Base-by-base conservation (phyloP, 148 eudicot genomes). In the Beta vulgaris region DNA sequence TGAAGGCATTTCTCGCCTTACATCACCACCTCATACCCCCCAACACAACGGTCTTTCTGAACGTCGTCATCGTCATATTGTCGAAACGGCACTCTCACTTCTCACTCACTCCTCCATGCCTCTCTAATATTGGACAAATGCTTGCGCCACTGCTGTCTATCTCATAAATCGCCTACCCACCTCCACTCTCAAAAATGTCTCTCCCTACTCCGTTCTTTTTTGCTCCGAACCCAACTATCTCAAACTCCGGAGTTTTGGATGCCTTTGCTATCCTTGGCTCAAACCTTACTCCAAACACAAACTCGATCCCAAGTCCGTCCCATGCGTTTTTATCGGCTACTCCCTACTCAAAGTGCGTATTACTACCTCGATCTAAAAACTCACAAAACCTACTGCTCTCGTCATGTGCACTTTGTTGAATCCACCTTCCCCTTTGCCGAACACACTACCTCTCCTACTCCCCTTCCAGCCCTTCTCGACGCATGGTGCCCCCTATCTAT, bases 321-420 rank as follows among this genome's bases (percentile, higher is more conserved):
- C 69, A 7, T 65, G 69, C 21, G 46, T 61, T 1, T 61, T 61
- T 18, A 26, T 61, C 1, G 65, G 65, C 18, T 61, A 61, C 65
- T 61, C 65, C 8, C 65, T 2, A 61, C 65, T 2, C 69, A 35
- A 15, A 35, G 44, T 42, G 68, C 67, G 0, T 60, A 37, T 16
- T 3, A 34, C n/a, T 73, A 53, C 23, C 53, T 73, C 1, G 67
- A 59, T 57, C 36, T 66, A 0, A 25, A 4, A 6, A 40, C 67
- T 13, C 32, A 58, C 3, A 13, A 18, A 10, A 34, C 59, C 2
- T 73, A 58, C 14, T 18, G 44, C 26, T 72, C 75, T 16, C 4
- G 75, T 1, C 75, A 72, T 21, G 64, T 54, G 2, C 6, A 12
- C 4, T 72, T 72, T 54, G 63, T 72, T 31, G 75, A 72, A 23